phyloP scores from a whole-genome alignment of 306 rosid genomes.

The Cicer bijugum region DNA sequence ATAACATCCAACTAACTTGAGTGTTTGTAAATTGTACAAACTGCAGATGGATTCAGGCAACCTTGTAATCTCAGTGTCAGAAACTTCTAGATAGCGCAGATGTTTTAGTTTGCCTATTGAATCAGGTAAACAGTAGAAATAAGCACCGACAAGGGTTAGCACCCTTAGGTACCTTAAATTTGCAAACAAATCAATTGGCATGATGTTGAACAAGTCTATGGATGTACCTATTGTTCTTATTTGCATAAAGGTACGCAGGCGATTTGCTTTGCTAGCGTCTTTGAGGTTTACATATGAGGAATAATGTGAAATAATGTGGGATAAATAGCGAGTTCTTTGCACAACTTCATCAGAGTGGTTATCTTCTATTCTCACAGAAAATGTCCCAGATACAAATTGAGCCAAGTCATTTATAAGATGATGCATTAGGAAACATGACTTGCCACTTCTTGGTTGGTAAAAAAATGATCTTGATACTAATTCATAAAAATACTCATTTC shows the following conservation, averaged over 20 bases:
- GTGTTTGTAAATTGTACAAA: slow-evolving; percentile 52
- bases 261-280: slow-evolving; percentile 38
- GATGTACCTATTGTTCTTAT: slow-evolving; percentile 26
- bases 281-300: slow-evolving; percentile 33
- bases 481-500: slow-evolving; percentile 51
- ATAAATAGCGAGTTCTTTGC: slow-evolving; percentile 49
- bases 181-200: slow-evolving; percentile 42
- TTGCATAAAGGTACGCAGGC: slow-evolving; percentile 45
- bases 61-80: slow-evolving; percentile 5
- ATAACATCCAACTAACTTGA: slow-evolving; percentile 42
- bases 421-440: slow-evolving; percentile 49
- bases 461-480: slow-evolving; percentile 53
- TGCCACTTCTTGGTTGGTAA: slow-evolving; percentile 43
- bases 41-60: slow-evolving; percentile 46
- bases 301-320: slow-evolving; percentile 44
- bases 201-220: slow-evolving; percentile 14
- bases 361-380: slow-evolving; percentile 49
- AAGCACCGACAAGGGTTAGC: slow-evolving; percentile 42
- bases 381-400: slow-evolving; percentile 47
- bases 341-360: slow-evolving; percentile 28
- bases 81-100: slow-evolving; percentile 47
- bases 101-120: slow-evolving; percentile 43
- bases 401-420: slow-evolving; percentile 53
- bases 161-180: slow-evolving; percentile 44
- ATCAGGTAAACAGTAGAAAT: slow-evolving; percentile 40